Conservation (phyloP, 768 basidiomycete species). For the Mycena venus region DNA sequence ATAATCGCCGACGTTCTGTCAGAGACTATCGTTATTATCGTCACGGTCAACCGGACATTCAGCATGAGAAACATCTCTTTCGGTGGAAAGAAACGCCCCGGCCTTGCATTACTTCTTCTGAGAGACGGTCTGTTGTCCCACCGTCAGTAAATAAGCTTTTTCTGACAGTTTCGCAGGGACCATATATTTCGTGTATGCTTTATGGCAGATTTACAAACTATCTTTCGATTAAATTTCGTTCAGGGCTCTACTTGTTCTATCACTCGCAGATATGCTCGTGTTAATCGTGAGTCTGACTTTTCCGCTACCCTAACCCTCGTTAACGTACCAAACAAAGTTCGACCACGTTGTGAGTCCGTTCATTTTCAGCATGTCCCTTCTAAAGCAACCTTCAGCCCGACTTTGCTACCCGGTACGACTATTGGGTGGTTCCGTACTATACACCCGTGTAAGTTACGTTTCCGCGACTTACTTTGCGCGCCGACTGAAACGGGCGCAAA, state of each 20-base stretch:
- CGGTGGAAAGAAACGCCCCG: conserved; percentile 37
- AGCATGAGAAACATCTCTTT: conserved; percentile 29
- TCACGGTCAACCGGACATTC: conserved; percentile 44
- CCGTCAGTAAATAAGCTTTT: neutral
- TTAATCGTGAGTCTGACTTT: conserved; percentile 28
- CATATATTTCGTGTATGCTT: conserved; percentile 44
- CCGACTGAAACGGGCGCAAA: neutral
- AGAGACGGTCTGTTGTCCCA: conserved; percentile 40
- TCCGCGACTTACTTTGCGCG: too few relatives aligned
- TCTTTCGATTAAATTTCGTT: neutral
- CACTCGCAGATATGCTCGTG: conserved; percentile 48
- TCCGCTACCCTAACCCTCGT: neutral
- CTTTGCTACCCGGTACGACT: conserved; percentile 46
- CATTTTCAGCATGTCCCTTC: neutral
- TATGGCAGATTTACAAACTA: neutral
- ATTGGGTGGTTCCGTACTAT: conserved; percentile 51
- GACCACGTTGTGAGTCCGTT: conserved; percentile 40
- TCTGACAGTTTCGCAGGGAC: conserved; percentile 27
- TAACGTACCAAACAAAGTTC: conserved; percentile 9
- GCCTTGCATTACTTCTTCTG: conserved; percentile 39
- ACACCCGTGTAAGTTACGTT: conserved; percentile 44
- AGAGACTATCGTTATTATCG: conserved; percentile 45
- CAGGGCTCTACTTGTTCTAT: conserved; percentile 45
- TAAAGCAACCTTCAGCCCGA: conserved; percentile 33
- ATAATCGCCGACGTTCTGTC: conserved; percentile 45